Conservation (phyloP, 768 basidiomycete genomes). For the Leccinum imitatum region DNA sequence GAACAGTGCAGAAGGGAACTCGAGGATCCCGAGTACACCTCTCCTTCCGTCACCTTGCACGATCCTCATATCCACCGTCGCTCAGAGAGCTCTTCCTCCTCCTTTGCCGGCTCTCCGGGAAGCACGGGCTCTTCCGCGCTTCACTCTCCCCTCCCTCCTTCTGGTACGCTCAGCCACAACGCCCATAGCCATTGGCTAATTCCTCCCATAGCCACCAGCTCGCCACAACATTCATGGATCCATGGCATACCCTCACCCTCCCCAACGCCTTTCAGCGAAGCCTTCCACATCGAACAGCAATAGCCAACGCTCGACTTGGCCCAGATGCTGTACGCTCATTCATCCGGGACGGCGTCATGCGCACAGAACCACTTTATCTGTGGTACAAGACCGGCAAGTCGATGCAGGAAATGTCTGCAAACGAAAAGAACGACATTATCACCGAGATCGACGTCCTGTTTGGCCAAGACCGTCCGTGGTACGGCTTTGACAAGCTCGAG, state of each 20-base stretch:
- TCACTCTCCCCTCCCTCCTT: slow-evolving; percentile 57
- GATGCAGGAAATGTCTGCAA: slow-evolving; percentile 52
- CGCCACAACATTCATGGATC: slow-evolving; percentile 54
- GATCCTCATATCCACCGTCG: slow-evolving; percentile 54
- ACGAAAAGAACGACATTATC: slow-evolving; percentile 62
- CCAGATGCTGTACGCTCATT: slow-evolving; percentile 62
- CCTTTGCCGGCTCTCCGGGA: slow-evolving; percentile 48
- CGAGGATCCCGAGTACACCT: slow-evolving; percentile 70
- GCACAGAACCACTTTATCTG: slow-evolving; percentile 57
- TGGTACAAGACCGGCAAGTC: slow-evolving; percentile 81
- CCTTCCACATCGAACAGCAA: slow-evolving; percentile 43
- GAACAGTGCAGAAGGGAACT: slow-evolving; percentile 72
- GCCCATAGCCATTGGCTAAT: slow-evolving; percentile 5
- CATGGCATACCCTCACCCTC: slow-evolving; percentile 51
- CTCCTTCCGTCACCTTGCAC: slow-evolving; percentile 67
- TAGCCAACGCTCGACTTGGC: slow-evolving; percentile 59
- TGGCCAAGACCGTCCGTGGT: slow-evolving; percentile 83
- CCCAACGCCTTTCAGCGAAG: slow-evolving; percentile 53
- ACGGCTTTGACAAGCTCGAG: slow-evolving; percentile 76
- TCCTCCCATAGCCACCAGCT: slow-evolving; percentile 39
- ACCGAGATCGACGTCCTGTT: slow-evolving; percentile 90
- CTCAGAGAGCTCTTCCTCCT: slow-evolving; percentile 53
- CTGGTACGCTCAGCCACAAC: slow-evolving; percentile 38
- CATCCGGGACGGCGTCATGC: slow-evolving; percentile 64
- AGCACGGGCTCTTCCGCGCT: slow-evolving; percentile 52